Conservation (phyloP, 2,329 filamentous ascomycete genomes). For the Fusarium decemcellulare region DNA sequence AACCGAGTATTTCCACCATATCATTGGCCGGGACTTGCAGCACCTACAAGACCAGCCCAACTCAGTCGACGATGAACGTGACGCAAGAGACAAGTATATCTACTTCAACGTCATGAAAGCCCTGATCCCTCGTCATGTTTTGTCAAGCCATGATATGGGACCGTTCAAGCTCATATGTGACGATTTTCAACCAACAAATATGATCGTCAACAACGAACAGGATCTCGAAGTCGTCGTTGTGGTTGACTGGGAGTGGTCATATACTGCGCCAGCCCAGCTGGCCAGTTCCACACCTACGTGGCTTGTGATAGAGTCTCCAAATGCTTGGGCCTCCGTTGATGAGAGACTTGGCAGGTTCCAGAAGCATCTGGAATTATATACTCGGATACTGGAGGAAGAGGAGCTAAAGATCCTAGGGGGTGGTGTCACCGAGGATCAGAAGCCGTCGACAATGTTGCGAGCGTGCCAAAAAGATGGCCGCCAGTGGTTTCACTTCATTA, state of each 20-base stretch:
- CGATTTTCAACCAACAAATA: slow-evolving; percentile 2
- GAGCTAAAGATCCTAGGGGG: not conserved
- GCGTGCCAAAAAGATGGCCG: not conserved
- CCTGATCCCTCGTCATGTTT: not conserved
- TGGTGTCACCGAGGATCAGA: not conserved
- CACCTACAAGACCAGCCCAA: slow-evolving; percentile 9
- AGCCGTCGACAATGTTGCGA: not conserved
- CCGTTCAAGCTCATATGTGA: slow-evolving; percentile 15
- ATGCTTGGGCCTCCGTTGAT: not conserved
- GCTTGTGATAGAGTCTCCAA: slow-evolving; percentile 10
- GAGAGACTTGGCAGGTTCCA: not conserved
- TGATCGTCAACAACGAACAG: slow-evolving; percentile 7
- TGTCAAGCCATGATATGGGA: not conserved
- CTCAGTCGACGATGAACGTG: slow-evolving; percentile 15
- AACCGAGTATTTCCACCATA: slow-evolving; percentile 9
- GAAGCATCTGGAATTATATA: not conserved
- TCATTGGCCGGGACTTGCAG: slow-evolving; percentile 1
- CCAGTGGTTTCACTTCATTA: slow-evolving; percentile 5
- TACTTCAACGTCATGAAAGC: not conserved
- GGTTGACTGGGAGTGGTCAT: slow-evolving; percentile 11
- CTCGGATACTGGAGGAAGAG: not conserved
- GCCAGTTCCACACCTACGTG: slow-evolving; percentile 3
- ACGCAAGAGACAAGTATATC: slow-evolving; percentile 10
- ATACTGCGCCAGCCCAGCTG: not conserved
- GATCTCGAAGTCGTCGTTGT: slow-evolving; percentile 4